Percentiles rank a stretch among this genome's conserved stretches.
phyloP scores from a whole-genome alignment of 176 grass and related monocot genomes.

The Chloris gayana region DNA sequence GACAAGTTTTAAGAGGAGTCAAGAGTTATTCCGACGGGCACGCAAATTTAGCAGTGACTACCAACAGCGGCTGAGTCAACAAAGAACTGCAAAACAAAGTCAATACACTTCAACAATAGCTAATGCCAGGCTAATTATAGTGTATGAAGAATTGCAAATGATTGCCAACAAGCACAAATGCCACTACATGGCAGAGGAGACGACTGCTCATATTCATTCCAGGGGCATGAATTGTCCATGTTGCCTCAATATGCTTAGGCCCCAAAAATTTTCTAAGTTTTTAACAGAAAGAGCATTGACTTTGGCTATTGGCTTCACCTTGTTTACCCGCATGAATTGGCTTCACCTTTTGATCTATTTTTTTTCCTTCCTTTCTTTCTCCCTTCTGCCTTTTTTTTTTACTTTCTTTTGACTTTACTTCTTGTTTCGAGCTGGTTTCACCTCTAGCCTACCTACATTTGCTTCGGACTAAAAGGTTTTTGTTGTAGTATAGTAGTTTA shows the following conservation, averaged over 20 bases:
- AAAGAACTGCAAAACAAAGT: constrained; percentile 23
- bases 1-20: background rate
- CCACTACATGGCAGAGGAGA: background rate
- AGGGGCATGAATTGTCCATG: background rate
- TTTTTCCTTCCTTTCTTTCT: background rate
- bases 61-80: background rate
- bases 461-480: too few species aligned
- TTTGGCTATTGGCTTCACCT: background rate
- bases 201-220: background rate
- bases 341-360: background rate
- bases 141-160: too few species aligned
- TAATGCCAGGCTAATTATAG: background rate
- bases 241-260: background rate
- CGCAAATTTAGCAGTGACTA: background rate
- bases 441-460: background rate
- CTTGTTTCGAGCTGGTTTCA: background rate
- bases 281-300: background rate
- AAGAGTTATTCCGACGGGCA: background rate
- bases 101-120: background rate
- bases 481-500: too few species aligned
- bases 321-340: background rate
- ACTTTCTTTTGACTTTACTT: background rate
- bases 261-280: too few species aligned
- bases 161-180: background rate
- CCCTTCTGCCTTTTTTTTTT: background rate